Evolutionary conservation across 768 basidiomycete genomes (phyloP), one percentile per base, ranked within the genome.

Genomic region (Lyophyllum shimeji): DNA sequence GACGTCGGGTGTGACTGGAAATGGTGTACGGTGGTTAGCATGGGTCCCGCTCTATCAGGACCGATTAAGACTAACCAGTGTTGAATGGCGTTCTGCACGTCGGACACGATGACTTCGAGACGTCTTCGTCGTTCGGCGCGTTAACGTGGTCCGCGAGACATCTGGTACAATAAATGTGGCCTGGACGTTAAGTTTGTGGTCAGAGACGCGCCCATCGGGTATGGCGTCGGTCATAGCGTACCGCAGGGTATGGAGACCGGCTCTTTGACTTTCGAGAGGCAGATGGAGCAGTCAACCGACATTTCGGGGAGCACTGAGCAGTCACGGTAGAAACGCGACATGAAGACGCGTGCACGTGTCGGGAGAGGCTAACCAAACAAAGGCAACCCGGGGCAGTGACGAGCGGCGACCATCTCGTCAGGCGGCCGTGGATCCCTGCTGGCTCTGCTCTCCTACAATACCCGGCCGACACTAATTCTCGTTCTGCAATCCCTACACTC

Each of bases 221-320:
- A 27, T 15, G 2, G 31, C 34, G 13, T n/a, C 40, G 12, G 18
- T 2, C 13, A 17, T n/a, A 20, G 62, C 80, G 55, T 59, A 86
- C 86, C 86, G 64, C 86, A 87, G 11, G 86, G 85, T 1, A 84
- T 68, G 39, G 74, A 83, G 4, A 85, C 81, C 0, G 86, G 85
- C 15, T 78, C 78, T 33, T 76, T 78, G 58, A 82, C 69, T 0
- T 60, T 58, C 2, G 76, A 76, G 8, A 88, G 72, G 58, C 86
- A 88, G 52, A 87, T 83, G 34, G 80, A 75, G 69, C 86, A 87
- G 29, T 73, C 67, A 23, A 61, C 57, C 46, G 69, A 31, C 70
- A 73, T 73, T 39, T 48, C 37, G 51, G 11, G 44, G 8, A 20
- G 33, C 46, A 2, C 3, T n/a, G 2, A 20, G 21, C 18, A 21